Conservation (phyloP, 1,284 basidiomycete genomes). For the Moesziomyces parantarcticus region DNA sequence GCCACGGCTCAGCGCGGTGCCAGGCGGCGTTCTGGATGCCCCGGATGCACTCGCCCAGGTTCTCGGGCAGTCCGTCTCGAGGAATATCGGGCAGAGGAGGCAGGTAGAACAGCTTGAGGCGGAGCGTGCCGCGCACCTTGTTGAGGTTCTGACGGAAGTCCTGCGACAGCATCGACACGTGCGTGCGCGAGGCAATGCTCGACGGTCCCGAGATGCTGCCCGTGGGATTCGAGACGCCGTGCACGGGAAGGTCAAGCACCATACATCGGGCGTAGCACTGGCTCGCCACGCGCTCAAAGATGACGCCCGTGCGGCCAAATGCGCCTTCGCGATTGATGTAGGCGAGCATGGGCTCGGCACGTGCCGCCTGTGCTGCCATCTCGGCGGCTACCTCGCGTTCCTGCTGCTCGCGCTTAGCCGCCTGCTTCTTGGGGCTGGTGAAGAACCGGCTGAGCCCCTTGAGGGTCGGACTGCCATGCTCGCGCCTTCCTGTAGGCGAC, state of each 20-base stretch:
- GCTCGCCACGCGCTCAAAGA: conserved; percentile 56
- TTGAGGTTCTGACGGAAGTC: conserved; percentile 53
- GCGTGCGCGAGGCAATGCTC: conserved; percentile 40
- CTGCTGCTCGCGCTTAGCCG: conserved; percentile 51
- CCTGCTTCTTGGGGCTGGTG: conserved; percentile 59
- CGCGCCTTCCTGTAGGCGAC: conserved; percentile 42
- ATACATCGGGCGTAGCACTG: conserved; percentile 54
- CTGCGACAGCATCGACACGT: conserved; percentile 28
- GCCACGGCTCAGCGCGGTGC: conserved; percentile 84
- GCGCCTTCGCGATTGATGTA: conserved; percentile 62
- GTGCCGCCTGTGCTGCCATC: conserved; percentile 30
- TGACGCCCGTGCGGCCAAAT: conserved; percentile 56
- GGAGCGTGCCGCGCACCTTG: conserved; percentile 59
- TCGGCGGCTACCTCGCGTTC: conserved; percentile 40
- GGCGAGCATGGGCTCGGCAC: conserved; percentile 55
- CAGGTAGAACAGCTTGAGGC: conserved; percentile 76
- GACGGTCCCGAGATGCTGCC: conserved; percentile 46
- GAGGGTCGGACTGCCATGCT: conserved; percentile 51
- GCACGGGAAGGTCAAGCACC: conserved; percentile 61
- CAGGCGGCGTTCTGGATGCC: conserved; percentile 87
- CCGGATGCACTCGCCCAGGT: conserved; percentile 89
- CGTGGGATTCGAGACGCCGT: conserved; percentile 50
- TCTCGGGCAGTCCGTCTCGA: conserved; percentile 82
- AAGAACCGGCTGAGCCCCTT: conserved; percentile 60
- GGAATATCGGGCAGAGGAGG: conserved; percentile 86